Base-by-base conservation (phyloP, 1,284 basidiomycete species). In the Lentinula novae-zelandiae region DNA sequence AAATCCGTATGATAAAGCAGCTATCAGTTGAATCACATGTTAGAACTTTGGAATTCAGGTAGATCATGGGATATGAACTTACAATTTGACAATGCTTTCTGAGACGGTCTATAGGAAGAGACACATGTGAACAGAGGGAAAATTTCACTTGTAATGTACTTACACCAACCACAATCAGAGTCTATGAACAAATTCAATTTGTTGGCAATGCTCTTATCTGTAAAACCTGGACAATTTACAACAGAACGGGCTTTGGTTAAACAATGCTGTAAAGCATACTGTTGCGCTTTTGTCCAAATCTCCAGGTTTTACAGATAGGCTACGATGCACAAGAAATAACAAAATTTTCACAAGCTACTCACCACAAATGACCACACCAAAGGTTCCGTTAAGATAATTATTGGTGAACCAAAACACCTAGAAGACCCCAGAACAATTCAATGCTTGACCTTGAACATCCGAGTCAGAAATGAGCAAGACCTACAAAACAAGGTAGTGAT, bases 61-160 rank as follows among this genome's bases (percentile, higher is more conserved):
- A 38, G 36, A 38, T 38, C 36, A 12, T 9, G 12, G 8, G 12
- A 38, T 12, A 38, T 9, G 12, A 38, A 57, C 63, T 10, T 51
- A 64, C 61, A 33, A 38, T 57, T 64, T 62, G 9, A 64, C 63
- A 33, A 60, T 59, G 17, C 58, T 60, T 20, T 58, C 63, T 49
- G 58, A 34, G 27, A 53, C 15, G 34, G 52, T 31, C 52, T 40
- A 33, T 5, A 49, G 44, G 15, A 36, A 6, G 12, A 27, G 15
- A 7, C 17, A 31, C 7, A 9, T 10, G 48, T 9, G 27, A 20
- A 50, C 22, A 31, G 27, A 50, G 4, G 27, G 15, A 50, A 51
- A 58, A 12, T 2, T 38, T 38, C 36, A 38, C 27, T 27, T 4
- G 5, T 38, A 38, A 12, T 38, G 7, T 8, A 40, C 44, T 58